Conservation (phyloP, 1,284 basidiomycete genomes). For the Singerocomus inundabilis region DNA sequence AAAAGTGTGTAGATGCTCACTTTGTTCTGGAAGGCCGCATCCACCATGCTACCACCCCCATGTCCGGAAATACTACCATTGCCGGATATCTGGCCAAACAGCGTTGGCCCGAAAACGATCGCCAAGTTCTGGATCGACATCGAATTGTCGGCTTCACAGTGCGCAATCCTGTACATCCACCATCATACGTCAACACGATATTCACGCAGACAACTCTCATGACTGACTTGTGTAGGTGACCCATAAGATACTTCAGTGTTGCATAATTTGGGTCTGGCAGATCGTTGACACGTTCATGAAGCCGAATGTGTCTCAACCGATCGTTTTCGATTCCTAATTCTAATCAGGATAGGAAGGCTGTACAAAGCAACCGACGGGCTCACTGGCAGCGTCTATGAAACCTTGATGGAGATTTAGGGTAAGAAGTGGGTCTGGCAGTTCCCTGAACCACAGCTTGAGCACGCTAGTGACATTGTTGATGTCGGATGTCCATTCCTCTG, state of each 20-base stretch:
- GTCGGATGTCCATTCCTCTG: constrained; percentile 89
- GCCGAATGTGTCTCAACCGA: constrained; percentile 86
- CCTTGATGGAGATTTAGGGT: constrained; percentile 83
- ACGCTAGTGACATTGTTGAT: constrained; percentile 96
- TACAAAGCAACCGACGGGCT: constrained; percentile 34
- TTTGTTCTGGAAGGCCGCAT: constrained; percentile 54
- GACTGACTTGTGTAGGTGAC: constrained; percentile 81
- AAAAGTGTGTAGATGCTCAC: constrained; percentile 29
- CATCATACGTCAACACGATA: constrained; percentile 3
- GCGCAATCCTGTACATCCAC: constrained; percentile 57
- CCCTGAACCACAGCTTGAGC: constrained; percentile 95
- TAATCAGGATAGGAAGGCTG: constrained; percentile 5
- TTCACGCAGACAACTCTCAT: background rate
- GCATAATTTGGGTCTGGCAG: constrained; percentile 98
- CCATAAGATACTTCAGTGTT: constrained; percentile 94
- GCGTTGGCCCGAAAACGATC: constrained; percentile 96
- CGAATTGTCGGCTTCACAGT: constrained; percentile 77
- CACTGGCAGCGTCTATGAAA: constrained; percentile 95
- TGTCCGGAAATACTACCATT: constrained; percentile 48
- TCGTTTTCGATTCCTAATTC: constrained; percentile 86
- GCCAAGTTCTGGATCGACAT: constrained; percentile 95
- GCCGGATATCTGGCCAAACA: constrained; percentile 62
- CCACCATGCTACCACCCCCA: constrained; percentile 47
- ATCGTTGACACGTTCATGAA: constrained; percentile 97
- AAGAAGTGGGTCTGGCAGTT: constrained; percentile 92